Percentiles rank a stretch among this genome's conserved stretches.
Evolutionary conservation across 495 filamentous ascomycete genomes (phyloP).

Genomic region (Aspergillus bertholletiae): DNA sequence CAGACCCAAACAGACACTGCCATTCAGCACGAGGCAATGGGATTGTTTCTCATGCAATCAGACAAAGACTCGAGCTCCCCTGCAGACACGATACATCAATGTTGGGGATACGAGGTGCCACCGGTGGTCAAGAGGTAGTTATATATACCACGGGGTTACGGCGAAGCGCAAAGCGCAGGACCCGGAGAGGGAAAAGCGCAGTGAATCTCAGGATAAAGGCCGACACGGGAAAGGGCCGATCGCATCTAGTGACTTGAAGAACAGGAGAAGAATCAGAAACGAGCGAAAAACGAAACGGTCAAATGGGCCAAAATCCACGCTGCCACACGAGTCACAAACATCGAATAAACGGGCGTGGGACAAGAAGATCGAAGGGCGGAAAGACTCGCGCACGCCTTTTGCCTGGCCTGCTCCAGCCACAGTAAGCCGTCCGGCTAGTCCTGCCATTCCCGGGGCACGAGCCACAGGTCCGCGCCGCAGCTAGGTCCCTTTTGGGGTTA

Average conservation of each 20-base stretch:
- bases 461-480: constrained; percentile 2
- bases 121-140: constrained; percentile 1
- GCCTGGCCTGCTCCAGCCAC: not conserved
- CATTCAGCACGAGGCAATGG: not conserved
- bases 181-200: not conserved
- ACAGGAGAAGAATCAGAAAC: not conserved
- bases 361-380: constrained; percentile 9
- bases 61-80: not conserved
- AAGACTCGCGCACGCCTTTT: constrained; percentile 8
- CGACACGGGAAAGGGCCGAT: constrained; percentile 4
- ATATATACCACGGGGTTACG: constrained; percentile 5
- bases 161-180: constrained; percentile 12
- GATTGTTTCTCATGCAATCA: not conserved
- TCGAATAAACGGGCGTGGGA: not conserved
- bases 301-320: not conserved
- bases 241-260: constrained; percentile 1
- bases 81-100: not conserved
- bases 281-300: constrained; percentile 1
- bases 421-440: not conserved
- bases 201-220: not conserved
- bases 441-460: not conserved
- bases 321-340: not conserved
- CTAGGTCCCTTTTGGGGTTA: constrained; percentile 11
- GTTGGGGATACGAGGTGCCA: not conserved
- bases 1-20: constrained; percentile 1